Percentiles rank a stretch among this genome's conserved stretches.
phyloP scores from a whole-genome alignment of 2,329 filamentous ascomycete genomes.

The Pseudogymnoascus sp. region DNA sequence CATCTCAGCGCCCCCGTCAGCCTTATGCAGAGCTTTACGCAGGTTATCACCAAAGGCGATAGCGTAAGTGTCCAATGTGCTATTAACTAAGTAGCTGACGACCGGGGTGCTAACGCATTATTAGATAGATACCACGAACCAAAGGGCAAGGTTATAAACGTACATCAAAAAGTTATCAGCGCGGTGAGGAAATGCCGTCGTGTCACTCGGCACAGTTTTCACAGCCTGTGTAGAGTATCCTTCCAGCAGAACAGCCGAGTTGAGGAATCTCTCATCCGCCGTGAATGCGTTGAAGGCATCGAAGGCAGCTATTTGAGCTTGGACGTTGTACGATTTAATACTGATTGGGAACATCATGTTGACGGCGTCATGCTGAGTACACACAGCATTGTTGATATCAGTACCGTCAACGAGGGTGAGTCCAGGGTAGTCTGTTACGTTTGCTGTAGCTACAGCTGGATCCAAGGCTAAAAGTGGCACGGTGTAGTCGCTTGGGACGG shows the following conservation, averaged over 20 bases:
- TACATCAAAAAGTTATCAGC: slow-evolving; percentile 29
- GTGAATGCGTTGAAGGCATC: slow-evolving; percentile 17
- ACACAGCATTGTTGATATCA: not conserved
- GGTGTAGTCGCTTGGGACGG: not conserved
- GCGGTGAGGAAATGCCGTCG: not conserved
- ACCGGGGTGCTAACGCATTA: slow-evolving; percentile 24
- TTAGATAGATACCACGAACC: not conserved
- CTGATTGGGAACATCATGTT: slow-evolving; percentile 5
- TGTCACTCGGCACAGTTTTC: not conserved
- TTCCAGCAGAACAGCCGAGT: not conserved
- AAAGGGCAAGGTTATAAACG: not conserved
- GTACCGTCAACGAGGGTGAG: not conserved
- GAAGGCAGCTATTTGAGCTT: slow-evolving; percentile 14
- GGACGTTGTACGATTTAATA: not conserved
- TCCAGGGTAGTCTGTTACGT: not conserved
- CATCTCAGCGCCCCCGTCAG: slow-evolving; percentile 27
- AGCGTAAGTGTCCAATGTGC: slow-evolving; percentile 29
- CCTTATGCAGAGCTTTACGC: slow-evolving; percentile 30
- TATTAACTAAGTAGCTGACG: slow-evolving; percentile 29
- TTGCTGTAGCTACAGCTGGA: not conserved
- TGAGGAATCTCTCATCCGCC: slow-evolving; percentile 23
- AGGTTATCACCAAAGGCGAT: slow-evolving; percentile 30
- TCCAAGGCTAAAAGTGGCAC: not conserved
- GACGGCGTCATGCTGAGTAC: not conserved
- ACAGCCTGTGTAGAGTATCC: slow-evolving; percentile 31